Conservation (phyloP, 805 yeast species). For the Myxozyma mucilagina region DNA sequence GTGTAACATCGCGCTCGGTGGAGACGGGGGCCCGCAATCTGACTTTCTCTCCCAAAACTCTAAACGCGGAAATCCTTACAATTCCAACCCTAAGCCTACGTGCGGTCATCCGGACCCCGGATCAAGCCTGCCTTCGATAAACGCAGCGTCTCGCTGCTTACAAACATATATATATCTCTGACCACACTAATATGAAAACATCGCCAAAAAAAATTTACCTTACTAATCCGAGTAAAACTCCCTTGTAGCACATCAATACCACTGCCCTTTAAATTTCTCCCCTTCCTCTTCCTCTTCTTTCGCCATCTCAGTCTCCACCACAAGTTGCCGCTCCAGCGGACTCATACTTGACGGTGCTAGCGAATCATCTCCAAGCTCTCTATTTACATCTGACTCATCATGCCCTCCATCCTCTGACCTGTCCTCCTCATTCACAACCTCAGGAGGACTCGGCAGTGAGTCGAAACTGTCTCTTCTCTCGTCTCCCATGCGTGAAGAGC, state of each 20-base stretch:
- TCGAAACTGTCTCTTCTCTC: constrained; percentile 1
- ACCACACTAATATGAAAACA: no score
- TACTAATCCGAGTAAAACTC: background rate
- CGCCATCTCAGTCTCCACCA: constrained; percentile 9
- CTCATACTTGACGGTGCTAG: constrained; percentile 7
- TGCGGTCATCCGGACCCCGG: no score
- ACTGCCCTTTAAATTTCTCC: background rate
- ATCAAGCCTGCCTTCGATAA: no score
- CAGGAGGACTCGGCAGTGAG: background rate
- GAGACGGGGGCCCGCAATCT: no score
- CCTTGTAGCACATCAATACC: background rate
- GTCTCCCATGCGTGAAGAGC: constrained; percentile 2
- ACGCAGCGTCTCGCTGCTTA: no score
- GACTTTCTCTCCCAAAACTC: no score
- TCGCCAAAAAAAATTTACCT: background rate
- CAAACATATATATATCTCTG: no score
- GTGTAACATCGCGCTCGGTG: no score
- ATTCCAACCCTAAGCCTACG: no score
- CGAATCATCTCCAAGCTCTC: background rate
- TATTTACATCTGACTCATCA: background rate
- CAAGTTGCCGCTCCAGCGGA: constrained; percentile 15
- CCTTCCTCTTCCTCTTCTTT: constrained; percentile 4
- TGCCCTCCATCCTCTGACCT: background rate
- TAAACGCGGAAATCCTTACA: no score
- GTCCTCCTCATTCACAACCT: background rate